Evolutionary conservation across 495 filamentous ascomycete genomes (phyloP), one percentile per base, ranked within the genome.

Genomic region (Trichoderma orchidacearum): DNA sequence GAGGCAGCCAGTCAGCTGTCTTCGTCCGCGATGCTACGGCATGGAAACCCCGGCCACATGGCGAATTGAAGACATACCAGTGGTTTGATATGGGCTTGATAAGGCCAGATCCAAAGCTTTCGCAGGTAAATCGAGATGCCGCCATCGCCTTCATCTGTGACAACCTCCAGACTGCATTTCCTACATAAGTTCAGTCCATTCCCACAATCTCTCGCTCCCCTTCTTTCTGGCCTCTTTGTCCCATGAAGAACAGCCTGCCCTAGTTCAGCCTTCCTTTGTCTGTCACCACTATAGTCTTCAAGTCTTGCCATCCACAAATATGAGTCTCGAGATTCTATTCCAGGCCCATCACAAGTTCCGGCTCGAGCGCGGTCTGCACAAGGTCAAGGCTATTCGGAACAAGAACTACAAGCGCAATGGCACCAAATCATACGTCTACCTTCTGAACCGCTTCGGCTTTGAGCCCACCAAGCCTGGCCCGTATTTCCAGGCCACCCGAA

Each of bases 401-500:
- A 66, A 71, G 18, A 81, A 80, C 56, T 88, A 86, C 67, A 63
- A 82, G 60, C 76, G 68, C 58, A 78, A 81, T 56, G 87, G 87
- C 27, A 77, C 75, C 56, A 89, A 89, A 72, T 86, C 84, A 31
- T 90, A 90, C 65, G 82, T 85, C 58, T 76, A 78, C 58, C 66
- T 81, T 9, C 71, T 91, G 62, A 81, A 80, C 64, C 87, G 87
- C 66, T 91, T 82, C 62, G 72, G 77, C 59, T 84, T 91, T 64
- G 66, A 77, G 30, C 84, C 87, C 53, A 89, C 87, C 55, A 75
- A 80, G 63, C 75, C 77, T 0, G 86, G 87, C 9, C 85, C 85
- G 7, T 90, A 85, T 69, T 77, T 72, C 54, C 72, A 74, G 59
- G 66, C 67, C 30, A 72, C 72, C 38, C 62, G 76, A 50, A 62